Evolutionary conservation across 164 flowering plant genomes (phyloP), one percentile per base, ranked within the genome.

Genomic region (Aristolochia contorta): DNA sequence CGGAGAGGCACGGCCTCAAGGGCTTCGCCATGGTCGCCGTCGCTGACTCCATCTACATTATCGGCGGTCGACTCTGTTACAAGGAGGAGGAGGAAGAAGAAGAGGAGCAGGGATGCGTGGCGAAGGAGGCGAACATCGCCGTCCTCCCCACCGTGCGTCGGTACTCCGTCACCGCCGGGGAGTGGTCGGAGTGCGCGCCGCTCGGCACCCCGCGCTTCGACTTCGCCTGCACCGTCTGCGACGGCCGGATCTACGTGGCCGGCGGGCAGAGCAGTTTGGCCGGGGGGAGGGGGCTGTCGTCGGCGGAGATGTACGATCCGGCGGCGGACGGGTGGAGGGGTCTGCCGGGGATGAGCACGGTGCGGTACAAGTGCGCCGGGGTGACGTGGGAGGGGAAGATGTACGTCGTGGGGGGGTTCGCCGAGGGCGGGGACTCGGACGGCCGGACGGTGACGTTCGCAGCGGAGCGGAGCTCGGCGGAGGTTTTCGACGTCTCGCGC

Each of bases 381-480:
- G 83, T 85, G 59, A 76, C 83, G 5, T 81, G 86, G 83, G 76
- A 73, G 51, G 80, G 79, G 25, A 83, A 72, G 63, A 61, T 85
- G 62, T 67, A 77, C 23, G 84, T 83, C 14, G 79, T 85, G 2
- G 81, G 88, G 0, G 85, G 91, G 0, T 85, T 85, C 57, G 79
- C 81, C 0, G 69, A 68, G 59, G 69, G 67, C 53, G 69, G 19
- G 6, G 78, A 77, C 37, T 63, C 71, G 2, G 69, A 67, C 2
- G 69, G 66, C 18, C 33, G n/a, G 20, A 51, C 62, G 4, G 23
- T 60, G 12, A 66, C 70, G 0, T 71, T 16, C 12, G 60, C 45
- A 1, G 33, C 41, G 30, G 77, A 70, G 24, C 71, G 87, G 2
- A 84, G 86, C 74, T 84, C 89, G 0, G 89, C 78, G 0, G 87